phyloP scores from a whole-genome alignment of 148 eudicot genomes.

The Oxyria digyna region DNA sequence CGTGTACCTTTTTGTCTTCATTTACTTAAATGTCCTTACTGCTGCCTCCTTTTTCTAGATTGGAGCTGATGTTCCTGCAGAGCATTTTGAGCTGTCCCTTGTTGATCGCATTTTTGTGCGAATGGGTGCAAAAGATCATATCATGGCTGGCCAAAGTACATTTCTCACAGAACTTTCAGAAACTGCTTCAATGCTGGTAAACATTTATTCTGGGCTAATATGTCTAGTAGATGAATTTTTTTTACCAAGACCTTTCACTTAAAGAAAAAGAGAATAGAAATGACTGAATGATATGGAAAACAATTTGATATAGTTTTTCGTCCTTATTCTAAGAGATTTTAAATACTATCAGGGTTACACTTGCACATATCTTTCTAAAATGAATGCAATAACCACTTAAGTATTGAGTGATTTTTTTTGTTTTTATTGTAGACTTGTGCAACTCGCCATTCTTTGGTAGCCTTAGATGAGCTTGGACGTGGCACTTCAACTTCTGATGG shows the following conservation, averaged over 20 bases:
- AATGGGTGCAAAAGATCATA: slow-evolving; percentile 99
- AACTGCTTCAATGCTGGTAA: slow-evolving; percentile 96
- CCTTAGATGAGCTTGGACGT: slow-evolving; percentile 98
- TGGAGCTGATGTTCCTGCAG: slow-evolving; percentile 96
- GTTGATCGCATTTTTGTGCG: slow-evolving; percentile 86
- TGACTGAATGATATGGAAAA: neutral
- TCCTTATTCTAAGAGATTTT: neutral
- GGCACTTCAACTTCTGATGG: slow-evolving; percentile 99
- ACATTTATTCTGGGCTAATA: slow-evolving; percentile 6
- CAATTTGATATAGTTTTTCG: neutral
- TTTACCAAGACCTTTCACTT: neutral
- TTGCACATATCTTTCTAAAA: neutral
- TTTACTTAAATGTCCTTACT: slow-evolving; percentile 10
- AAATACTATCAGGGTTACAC: neutral
- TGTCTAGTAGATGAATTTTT: neutral
- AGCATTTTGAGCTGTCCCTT: slow-evolving; percentile 65
- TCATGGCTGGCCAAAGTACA: slow-evolving; percentile 98
- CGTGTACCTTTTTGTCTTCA: neutral
- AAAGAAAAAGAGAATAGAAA: neutral
- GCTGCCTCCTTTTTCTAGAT: slow-evolving; percentile 33
- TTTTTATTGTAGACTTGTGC: slow-evolving; percentile 53
- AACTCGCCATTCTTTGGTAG: slow-evolving; percentile 79
- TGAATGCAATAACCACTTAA: neutral
- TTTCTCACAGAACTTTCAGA: slow-evolving; percentile 93
- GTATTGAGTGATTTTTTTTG: too few species aligned